phyloP scores from a whole-genome alignment of 1,139 yeast species.

The Pichia inconspicua region DNA sequence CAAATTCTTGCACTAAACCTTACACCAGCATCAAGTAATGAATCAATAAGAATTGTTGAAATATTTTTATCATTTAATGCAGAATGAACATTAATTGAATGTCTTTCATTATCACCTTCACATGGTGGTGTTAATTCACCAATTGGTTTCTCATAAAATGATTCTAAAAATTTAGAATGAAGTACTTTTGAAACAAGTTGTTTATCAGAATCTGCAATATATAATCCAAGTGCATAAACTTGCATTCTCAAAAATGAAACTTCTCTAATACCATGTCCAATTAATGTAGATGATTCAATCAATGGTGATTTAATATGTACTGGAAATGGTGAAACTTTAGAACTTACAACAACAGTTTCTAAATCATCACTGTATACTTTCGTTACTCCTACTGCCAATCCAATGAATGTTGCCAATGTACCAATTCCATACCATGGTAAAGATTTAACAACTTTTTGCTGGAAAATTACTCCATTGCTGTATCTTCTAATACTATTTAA shows the following conservation, averaged over 20 bases:
- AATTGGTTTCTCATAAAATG: constrained; percentile 17
- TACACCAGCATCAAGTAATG: constrained; percentile 52
- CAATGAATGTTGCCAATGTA: background rate
- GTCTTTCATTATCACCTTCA: constrained; percentile 18
- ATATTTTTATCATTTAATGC: constrained; percentile 54
- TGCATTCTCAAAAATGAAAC: constrained; percentile 80
- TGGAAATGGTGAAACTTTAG: constrained; percentile 48
- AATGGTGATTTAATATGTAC: constrained; percentile 24
- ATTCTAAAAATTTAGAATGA: constrained; percentile 33
- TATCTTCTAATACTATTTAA: too few relatives aligned
- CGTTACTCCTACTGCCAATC: background rate
- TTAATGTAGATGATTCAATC: constrained; percentile 34
- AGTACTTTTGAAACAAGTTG: constrained; percentile 39
- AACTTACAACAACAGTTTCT: constrained; percentile 33
- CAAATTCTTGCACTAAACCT: constrained; percentile 66
- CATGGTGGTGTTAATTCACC: constrained; percentile 11
- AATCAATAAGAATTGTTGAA: constrained; percentile 46
- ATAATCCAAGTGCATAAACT: constrained; percentile 81
- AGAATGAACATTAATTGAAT: constrained; percentile 42
- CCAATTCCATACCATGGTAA: background rate
- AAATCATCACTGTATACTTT: background rate
- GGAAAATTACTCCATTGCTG: too few relatives aligned
- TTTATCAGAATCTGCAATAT: constrained; percentile 55
- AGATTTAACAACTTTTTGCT: too few relatives aligned
- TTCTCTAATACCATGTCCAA: constrained; percentile 75